Evolutionary conservation across 2,329 filamentous ascomycete species (phyloP).

Genomic region (Cylindrodendrum hubeiense): DNA sequence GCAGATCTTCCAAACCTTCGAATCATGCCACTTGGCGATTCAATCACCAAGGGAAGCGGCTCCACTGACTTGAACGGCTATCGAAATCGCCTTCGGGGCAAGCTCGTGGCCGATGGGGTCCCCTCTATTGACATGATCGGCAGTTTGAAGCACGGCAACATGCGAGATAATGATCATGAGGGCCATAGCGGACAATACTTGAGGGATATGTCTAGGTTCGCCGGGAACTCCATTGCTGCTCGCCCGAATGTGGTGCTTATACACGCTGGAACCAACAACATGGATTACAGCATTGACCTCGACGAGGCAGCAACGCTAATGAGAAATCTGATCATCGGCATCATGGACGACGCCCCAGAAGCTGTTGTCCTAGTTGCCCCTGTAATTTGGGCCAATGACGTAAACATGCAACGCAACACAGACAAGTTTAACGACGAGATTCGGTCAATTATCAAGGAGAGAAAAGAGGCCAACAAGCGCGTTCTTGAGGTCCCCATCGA

Average conservation of each 20-base stretch:
- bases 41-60: slow-evolving; percentile 33
- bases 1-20: slow-evolving; percentile 22
- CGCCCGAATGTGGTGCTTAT: slow-evolving; percentile 32
- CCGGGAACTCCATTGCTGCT: slow-evolving; percentile 29
- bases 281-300: slow-evolving; percentile 18
- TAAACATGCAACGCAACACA: slow-evolving; percentile 30
- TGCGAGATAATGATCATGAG: slow-evolving; percentile 29
- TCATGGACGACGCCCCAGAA: slow-evolving; percentile 30
- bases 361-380: slow-evolving; percentile 29
- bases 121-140: slow-evolving; percentile 28
- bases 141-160: slow-evolving; percentile 19
- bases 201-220: slow-evolving; percentile 24
- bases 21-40: slow-evolving; percentile 30
- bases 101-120: no score
- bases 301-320: slow-evolving; percentile 2
- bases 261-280: slow-evolving; percentile 35
- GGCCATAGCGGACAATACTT: slow-evolving; percentile 32
- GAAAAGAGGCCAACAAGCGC: slow-evolving; percentile 18
- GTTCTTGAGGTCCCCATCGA: slow-evolving; percentile 29
- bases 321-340: slow-evolving; percentile 21
- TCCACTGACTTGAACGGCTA: slow-evolving; percentile 28
- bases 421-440: not conserved
- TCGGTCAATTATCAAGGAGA: not conserved
- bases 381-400: slow-evolving; percentile 32
- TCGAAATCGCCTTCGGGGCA: slow-evolving; percentile 18